Evolutionary conservation across 371 early-diverging fungal genomes (phyloP), one percentile per base, ranked within the genome.

Genomic region (Syncephalis fuscata): DNA sequence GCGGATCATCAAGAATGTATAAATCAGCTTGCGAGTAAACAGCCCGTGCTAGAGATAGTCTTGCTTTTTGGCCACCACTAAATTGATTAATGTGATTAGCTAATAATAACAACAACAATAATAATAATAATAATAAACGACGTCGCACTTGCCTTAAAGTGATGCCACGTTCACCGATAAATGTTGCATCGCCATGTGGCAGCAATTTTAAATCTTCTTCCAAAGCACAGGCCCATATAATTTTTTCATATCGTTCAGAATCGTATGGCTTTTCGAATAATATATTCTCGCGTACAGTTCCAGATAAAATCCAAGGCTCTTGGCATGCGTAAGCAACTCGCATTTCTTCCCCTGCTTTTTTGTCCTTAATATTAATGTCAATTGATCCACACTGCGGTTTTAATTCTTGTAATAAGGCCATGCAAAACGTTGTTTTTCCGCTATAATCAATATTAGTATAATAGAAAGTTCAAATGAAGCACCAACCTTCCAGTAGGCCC

Each of bases 241-340:
- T 69, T 17, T 62, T 54, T 10, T 59, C 58, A 54, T 76, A 76
- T 5, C 68, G 66, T 10, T 58, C 63, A 17, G 67, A 67, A 46
- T 92, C 85, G 55, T 67, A 86, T 0, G 70, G 65, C 53, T 70
- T 67, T 9, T 94, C 94, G 74, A 97, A 95, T n/a, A 87, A 55
- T 56, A 96, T 85, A 58, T 96, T 96, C 43, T 88, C 86, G n/a
- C 86, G 74, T 8, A 98, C 50, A 0, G 88, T 82, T 21, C 79
- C 81, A 53, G 89, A 91, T 78, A 86, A 80, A 25, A 97, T 81
- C 93, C 92, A 95, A 16, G 96, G 79, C 44, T 64, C 61, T 16
- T 95, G 93, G 17, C 88, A 74, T 0, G 86, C 91, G 60, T 91
- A 93, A 1, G 91, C 89, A 9, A 89, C 71, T n/a, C 73, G 32